These are phyloP conservation scores for Senna siamea DNA, from an alignment of 306 rosid genomes.

Conservation along the genomic window DNA sequence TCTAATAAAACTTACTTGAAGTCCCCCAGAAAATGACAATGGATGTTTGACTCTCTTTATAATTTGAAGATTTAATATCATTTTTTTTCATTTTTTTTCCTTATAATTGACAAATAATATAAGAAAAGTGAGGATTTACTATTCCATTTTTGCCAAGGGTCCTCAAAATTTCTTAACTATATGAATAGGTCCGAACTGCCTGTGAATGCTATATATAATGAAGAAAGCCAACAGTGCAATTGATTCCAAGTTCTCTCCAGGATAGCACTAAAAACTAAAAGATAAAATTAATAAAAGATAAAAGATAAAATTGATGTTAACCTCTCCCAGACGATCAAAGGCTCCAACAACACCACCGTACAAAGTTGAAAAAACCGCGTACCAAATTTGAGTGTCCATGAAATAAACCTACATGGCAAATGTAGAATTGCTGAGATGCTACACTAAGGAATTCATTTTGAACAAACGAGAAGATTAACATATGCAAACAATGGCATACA, in stretches of 20 bases:
- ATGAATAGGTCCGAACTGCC: conserved; percentile 6
- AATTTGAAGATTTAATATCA: conserved; percentile 30
- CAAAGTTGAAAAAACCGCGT: conserved; percentile 77
- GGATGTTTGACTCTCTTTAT: conserved; percentile 30
- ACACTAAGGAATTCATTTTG: conserved; percentile 24
- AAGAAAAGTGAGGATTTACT: conserved; percentile 26
- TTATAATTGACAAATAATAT: not conserved
- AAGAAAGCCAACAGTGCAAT: conserved; percentile 27
- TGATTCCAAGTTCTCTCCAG: conserved; percentile 1
- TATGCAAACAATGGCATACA: conserved; percentile 40
- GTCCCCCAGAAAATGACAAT: conserved; percentile 11
- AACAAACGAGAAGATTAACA: conserved; percentile 35
- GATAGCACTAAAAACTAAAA: conserved; percentile 28
- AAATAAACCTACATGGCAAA: conserved; percentile 78
- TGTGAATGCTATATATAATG: conserved; percentile 2
- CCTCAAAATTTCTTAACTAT: conserved; percentile 20
- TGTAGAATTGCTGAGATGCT: conserved; percentile 32
- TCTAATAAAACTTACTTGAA: conserved; percentile 22
- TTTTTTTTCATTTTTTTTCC: not conserved
- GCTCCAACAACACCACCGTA: conserved; percentile 95
- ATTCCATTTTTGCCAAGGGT: conserved; percentile 2
- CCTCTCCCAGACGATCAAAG: conserved; percentile 98
- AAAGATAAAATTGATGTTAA: conserved; percentile 30
- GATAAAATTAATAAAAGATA: conserved; percentile 15
- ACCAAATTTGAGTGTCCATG: conserved; percentile 99